Evolutionary conservation across 805 yeast genomes (phyloP), one percentile per base, ranked within the genome.

Genomic region (Pichia heedii): DNA sequence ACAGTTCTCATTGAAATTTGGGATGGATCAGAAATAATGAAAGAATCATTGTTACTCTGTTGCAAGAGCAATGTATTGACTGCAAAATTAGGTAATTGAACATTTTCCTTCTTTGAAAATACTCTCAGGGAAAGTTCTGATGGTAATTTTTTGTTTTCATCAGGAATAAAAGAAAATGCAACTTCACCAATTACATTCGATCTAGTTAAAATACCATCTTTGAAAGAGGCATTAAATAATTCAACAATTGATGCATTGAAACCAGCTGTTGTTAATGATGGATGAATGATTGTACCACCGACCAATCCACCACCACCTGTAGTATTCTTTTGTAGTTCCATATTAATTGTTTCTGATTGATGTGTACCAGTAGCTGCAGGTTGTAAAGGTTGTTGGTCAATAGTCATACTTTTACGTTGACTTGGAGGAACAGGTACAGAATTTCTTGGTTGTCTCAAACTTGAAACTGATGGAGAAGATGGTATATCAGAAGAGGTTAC

Each of bases 171-270:
- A 53, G 81, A 81, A 59, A 88, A 75, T 0, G 96, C 95, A 52
- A 89, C 69, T 64, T 90, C 97, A 41, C 97, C 97, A 43, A 82
- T 72, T 12, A 81, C 70, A 56, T 81, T 79, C 8, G 86, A 74
- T 30, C 76, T 71, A 12, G 62, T 60, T 32, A 80, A 65, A 36
- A 64, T 63, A 18, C 94, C 95, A 55, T 81, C 85, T 49, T 74
- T 77, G 61, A 80, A 80, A 18, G 74, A 71, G 5, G 87, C 95
- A 57, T 78, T 81, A 49, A 86, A 69, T 12, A 84, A 79, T 65
- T 90, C 97, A n/a, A 93, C 89, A 50, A 88, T 68, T 38, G 94
- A 82, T 3, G 89, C 79, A 54, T 81, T 85, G 51, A 90, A 67
- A 2, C 93, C 94, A n/a, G 77, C 73, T 37, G 61, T 57, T 13